Percentiles rank a stretch among this genome's conserved stretches.
Evolutionary conservation across 176 grass and related monocot genomes (phyloP).

Genomic region (Rhynchospora breviuscula): DNA sequence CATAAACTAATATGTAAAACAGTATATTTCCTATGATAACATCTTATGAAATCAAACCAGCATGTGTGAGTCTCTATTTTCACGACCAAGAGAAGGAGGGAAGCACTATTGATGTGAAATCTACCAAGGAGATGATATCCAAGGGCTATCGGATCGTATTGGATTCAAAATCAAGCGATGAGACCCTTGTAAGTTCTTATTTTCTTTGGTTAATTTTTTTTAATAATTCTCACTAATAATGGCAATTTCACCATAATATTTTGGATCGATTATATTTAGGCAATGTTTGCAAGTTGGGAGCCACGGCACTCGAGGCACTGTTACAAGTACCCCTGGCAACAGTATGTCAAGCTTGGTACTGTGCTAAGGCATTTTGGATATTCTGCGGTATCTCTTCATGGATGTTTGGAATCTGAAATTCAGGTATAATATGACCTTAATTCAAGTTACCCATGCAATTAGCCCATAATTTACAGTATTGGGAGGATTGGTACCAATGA

Average conservation of each 20-base stretch:
- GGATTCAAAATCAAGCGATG: slow-evolving; percentile 91
- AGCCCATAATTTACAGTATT: background rate
- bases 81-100: slow-evolving; percentile 41
- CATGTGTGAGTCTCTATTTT: slow-evolving; percentile 71
- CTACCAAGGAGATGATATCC: slow-evolving; percentile 51
- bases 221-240: background rate
- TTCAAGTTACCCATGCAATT: background rate
- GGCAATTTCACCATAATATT: background rate
- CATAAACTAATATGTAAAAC: background rate
- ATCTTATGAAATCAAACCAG: slow-evolving; percentile 43
- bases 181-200: slow-evolving; percentile 53
- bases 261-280: slow-evolving; percentile 37
- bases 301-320: slow-evolving; percentile 83
- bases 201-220: background rate
- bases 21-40: background rate
- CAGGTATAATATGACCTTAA: slow-evolving; percentile 38
- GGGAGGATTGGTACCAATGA: background rate
- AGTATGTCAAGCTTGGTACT: slow-evolving; percentile 88
- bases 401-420: slow-evolving; percentile 92
- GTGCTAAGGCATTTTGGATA: slow-evolving; percentile 80
- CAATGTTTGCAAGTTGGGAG: slow-evolving; percentile 94
- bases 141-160: slow-evolving; percentile 56
- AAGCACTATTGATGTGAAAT: slow-evolving; percentile 30
- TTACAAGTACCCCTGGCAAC: slow-evolving; percentile 87
- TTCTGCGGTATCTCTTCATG: slow-evolving; percentile 76